Evolutionary conservation across 805 yeast species (phyloP), one percentile per base, ranked within the genome.

Genomic region (Candida bentonensis): DNA sequence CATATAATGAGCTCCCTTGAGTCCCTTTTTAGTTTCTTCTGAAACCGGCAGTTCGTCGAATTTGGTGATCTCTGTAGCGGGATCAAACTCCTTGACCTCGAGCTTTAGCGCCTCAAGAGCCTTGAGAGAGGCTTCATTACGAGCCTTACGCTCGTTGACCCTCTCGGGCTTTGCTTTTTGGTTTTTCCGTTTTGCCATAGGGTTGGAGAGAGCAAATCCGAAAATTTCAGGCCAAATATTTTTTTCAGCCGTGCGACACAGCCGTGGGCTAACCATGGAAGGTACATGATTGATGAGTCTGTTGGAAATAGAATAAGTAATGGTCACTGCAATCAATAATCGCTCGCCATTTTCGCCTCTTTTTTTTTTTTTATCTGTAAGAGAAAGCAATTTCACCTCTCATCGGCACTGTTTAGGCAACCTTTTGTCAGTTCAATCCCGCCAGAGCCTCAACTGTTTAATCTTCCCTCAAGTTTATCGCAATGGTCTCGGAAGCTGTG

Each of bases 31-130:
- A 13, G 94, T 80, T 2, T 67, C 66, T 5, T 65, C 57, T 2
- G 87, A 73, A 23, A 88, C 59, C 5, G 96, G 96, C n/a, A 88
- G 68, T 47, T 88, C 88, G 43, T 70, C 69, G 58, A 87, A 87
- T 50, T 75, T 77, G 2, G 70, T 58, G 2, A 71, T 57, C 21
- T 62, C 46, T 22, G 51, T 50, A 17, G 52, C 46, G n/a, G 52
- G 52, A 2, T 44, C 49, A 52, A 70, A 75, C 39, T 72, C 77
- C 21, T 73, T 66, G 34, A 81, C 72, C 47, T 67, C 64, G 20
- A 66, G 58, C 47, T 73, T 72, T n/a, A 85, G 61, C 2, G 58
- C 60, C 27, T 63, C 51, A n/a, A 70, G 54, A 21, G 57, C 56
- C 13, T 61, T 62, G 23, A 55, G 51, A 41, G 68, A 73, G 45